Base-by-base conservation (phyloP, 225 moss, liverwort and hornwort species). In the Neckera pumila region DNA sequence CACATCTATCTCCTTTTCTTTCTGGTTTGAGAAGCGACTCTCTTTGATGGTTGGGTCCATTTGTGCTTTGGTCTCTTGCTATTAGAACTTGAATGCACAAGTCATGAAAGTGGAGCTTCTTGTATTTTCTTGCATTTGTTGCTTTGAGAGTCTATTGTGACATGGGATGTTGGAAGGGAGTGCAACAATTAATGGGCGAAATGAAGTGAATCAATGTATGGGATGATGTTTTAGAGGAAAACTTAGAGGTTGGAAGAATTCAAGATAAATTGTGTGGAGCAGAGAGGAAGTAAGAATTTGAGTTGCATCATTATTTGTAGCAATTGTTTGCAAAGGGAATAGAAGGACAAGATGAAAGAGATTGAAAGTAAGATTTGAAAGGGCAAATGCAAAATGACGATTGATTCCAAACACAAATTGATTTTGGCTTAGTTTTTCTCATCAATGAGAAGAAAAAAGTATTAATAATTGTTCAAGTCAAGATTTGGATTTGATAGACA, bases 311-410 rank as follows among this genome's bases (percentile, higher is more conserved):
- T 57, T 59, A 13, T 15, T 69, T 54, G 21, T 30, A 2, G 53
- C 9, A 0, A 27, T 0, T 27, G 4, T 40, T 42, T 45, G 6
- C 8, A 40, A n/a, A 53, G 30, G 8, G 4, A 77, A 22, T 77
- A 2, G 54, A 64, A 47, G 4, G 22, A 3, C 3, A 57, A 21
- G 28, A 49, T 27, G 56, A 18, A 11, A 25, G 33, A 28, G 9
- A 23, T 11, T 5, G 14, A 21, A 20, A 30, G 8, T 42, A 54
- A 82, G 88, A 82, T 82, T 64, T 1, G 26, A 82, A 82, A 54
- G 34, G 75, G 15, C 34, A 82, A 71, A 53, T 75, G 18, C 33
- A 51, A 74, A 64, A 34, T 53, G 64, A 53, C 19, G 6, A 87
- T 80, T 87, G 47, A 45, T 28, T 87, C 11, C 3, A 54, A 11